These are phyloP conservation scores for Penicillium egyptiacum DNA, from an alignment of 495 filamentous ascomycete genomes.

Conservation along the genomic window DNA sequence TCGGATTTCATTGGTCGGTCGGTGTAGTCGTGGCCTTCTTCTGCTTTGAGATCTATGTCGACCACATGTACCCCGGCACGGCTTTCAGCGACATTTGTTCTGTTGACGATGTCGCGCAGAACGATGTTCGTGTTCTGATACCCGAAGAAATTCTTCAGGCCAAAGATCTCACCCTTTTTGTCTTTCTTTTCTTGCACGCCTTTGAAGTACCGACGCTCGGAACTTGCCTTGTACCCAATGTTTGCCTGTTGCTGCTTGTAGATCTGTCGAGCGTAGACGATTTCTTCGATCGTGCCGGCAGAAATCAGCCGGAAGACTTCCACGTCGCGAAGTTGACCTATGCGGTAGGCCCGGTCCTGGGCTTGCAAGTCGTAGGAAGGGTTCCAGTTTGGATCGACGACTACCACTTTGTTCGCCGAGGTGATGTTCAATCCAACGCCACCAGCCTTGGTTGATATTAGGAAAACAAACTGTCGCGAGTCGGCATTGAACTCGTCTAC, in stretches of 20 bases:
- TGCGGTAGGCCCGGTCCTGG: slow-evolving; percentile 94
- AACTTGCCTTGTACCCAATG: slow-evolving; percentile 91
- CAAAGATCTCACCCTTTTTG: slow-evolving; percentile 92
- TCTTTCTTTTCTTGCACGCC: slow-evolving; percentile 83
- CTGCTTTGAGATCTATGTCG: slow-evolving; percentile 66
- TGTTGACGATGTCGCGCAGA: slow-evolving; percentile 90
- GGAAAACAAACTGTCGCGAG: slow-evolving; percentile 85
- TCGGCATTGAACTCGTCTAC: slow-evolving; percentile 94
- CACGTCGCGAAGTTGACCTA: slow-evolving; percentile 89
- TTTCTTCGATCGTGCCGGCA: slow-evolving; percentile 93
- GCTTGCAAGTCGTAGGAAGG: slow-evolving; percentile 91
- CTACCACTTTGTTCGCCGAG: slow-evolving; percentile 95
- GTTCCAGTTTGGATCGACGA: slow-evolving; percentile 98
- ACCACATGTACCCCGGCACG: slow-evolving; percentile 79
- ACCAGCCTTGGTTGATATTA: slow-evolving; percentile 92
- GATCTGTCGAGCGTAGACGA: slow-evolving; percentile 94
- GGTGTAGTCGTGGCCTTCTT: slow-evolving; percentile 40
- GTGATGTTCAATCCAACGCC: slow-evolving; percentile 94
- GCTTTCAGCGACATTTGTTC: slow-evolving; percentile 94
- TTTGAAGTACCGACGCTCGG: slow-evolving; percentile 92
- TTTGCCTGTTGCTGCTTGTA: slow-evolving; percentile 99
- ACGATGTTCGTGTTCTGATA: slow-evolving; percentile 79
- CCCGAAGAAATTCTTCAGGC: slow-evolving; percentile 80
- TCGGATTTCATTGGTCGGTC: slow-evolving; percentile 22
- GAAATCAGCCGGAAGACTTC: slow-evolving; percentile 96